A percentile compares a stretch with the other conserved stretches of the same genome.
Evolutionary conservation across 441 rosid species (phyloP).

Genomic region (Arabidopsis hybrid): DNA sequence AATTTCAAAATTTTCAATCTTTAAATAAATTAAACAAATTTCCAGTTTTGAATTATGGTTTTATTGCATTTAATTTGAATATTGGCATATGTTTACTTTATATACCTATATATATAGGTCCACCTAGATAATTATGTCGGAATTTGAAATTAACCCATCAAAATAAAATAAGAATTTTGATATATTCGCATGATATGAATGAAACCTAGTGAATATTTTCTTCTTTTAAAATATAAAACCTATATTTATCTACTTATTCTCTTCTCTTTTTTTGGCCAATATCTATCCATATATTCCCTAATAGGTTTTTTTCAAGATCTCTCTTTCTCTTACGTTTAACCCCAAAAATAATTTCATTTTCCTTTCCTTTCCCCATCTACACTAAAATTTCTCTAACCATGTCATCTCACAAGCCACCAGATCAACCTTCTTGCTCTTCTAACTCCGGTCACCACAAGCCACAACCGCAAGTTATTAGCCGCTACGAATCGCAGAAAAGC

Average conservation of each 20-base stretch:
- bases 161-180: conserved; percentile 3
- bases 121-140: conserved; percentile 26
- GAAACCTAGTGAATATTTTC: conserved; percentile 6
- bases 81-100: not conserved
- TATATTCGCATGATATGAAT: conserved; percentile 26
- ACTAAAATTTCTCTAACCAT: conserved; percentile 13
- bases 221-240: conserved; percentile 10
- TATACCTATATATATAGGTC: conserved; percentile 3
- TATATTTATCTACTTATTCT: not conserved
- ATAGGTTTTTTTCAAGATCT: not conserved
- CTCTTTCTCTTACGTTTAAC: not conserved
- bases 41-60: not conserved
- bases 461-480: conserved; percentile 47
- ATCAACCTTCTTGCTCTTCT: conserved; percentile 58
- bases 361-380: conserved; percentile 6
- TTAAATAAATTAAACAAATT: too few relatives aligned
- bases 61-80: not conserved
- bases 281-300: conserved; percentile 28
- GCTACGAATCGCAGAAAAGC: conserved; percentile 67
- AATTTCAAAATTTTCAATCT: too few relatives aligned
- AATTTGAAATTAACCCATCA: conserved; percentile 10
- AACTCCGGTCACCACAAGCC: conserved; percentile 39
- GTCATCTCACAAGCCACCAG: conserved; percentile 33
- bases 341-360: conserved; percentile 3
- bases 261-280: not conserved